Base-by-base conservation (phyloP, 768 basidiomycete genomes). In the Mycena alexandri region DNA sequence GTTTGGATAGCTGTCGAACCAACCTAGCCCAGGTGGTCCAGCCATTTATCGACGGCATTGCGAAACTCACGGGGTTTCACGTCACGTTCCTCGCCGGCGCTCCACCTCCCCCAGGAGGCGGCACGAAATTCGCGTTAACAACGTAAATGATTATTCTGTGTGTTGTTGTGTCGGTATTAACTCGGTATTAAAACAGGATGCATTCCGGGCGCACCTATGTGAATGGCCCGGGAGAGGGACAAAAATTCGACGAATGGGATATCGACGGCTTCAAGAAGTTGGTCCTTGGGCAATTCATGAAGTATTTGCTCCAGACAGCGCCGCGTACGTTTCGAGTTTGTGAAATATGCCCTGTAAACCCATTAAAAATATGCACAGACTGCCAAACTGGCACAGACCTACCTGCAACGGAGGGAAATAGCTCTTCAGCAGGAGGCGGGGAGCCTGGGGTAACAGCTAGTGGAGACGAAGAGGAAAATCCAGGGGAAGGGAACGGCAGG, bases 1-100 rank as follows among this genome's bases (percentile, higher is more conserved):
- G 19, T 43, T 5, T 43, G n/a, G n/a, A 13, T 17, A 43, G 42
- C 19, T 43, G 42, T n/a, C 42, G 42, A 5, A 43, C 19, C 7
- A 43, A 43, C 14, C 14, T 63, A 16, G 63, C 63, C 13, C 24
- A 41, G 41, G 54, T 63, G 17, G 63, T 24, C 17, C 63, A 54
- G 53, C 53, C 53, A 0, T 63, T 63, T 21, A 43, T 54, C 13
- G 43, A 63, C 22, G 33, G 61, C 11, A 5, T 64, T 1, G 46
- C 55, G 11, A 64, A 64, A 38, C 11, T 64, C 17, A 64, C 54
- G 7, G 63, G 63, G 2, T 43, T 12, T 5, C 54, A 64, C 43
- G 24, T 64, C 38, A 64, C 63, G 5, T 10, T 64, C 10, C 41
- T 64, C 0, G 54, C 55, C 0, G 63, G 63, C 5, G 54, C 10